Percentiles rank a stretch among this genome's conserved stretches.
Conservation (phyloP, 371 early-diverging fungal species). For the Gilbertella persicaria region DNA sequence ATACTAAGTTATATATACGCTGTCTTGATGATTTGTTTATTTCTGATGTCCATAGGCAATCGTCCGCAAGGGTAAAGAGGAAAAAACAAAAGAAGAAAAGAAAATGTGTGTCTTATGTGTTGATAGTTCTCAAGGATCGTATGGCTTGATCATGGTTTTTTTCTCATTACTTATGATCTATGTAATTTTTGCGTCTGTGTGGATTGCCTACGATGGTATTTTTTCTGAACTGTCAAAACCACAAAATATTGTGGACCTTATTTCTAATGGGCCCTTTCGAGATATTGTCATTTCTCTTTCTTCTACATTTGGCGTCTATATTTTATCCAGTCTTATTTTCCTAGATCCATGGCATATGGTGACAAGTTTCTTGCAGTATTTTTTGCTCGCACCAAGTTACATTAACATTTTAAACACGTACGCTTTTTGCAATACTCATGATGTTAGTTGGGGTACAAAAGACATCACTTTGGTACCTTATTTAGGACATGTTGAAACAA, state of each 20-base stretch:
- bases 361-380: slow-evolving; percentile 84
- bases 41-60: slow-evolving; percentile 78
- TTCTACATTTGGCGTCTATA: slow-evolving; percentile 85
- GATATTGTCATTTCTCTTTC: slow-evolving; percentile 82
- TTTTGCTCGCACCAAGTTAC: slow-evolving; percentile 79
- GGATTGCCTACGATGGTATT: slow-evolving; percentile 40
- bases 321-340: slow-evolving; percentile 72
- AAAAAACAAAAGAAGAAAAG: not conserved
- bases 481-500: slow-evolving; percentile 52
- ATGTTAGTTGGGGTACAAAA: slow-evolving; percentile 96
- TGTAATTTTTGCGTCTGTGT: slow-evolving; percentile 53
- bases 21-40: slow-evolving; percentile 50
- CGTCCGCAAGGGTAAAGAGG: slow-evolving; percentile 71
- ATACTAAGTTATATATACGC: slow-evolving; percentile 62
- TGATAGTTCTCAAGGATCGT: slow-evolving; percentile 38
- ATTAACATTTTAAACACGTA: slow-evolving; percentile 92
- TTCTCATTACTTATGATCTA: slow-evolving; percentile 58
- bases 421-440: slow-evolving; percentile 92
- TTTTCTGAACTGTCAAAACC: slow-evolving; percentile 11
- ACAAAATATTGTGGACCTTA: slow-evolving; percentile 7
- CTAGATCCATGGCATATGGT: slow-evolving; percentile 96
- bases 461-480: slow-evolving; percentile 64
- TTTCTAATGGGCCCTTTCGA: slow-evolving; percentile 64
- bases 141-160: slow-evolving; percentile 53
- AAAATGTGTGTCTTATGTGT: not conserved